Evolutionary conservation across 495 filamentous ascomycete species (phyloP), one percentile per base, ranked within the genome.

Genomic region (Penicillium atrosanguineum): DNA sequence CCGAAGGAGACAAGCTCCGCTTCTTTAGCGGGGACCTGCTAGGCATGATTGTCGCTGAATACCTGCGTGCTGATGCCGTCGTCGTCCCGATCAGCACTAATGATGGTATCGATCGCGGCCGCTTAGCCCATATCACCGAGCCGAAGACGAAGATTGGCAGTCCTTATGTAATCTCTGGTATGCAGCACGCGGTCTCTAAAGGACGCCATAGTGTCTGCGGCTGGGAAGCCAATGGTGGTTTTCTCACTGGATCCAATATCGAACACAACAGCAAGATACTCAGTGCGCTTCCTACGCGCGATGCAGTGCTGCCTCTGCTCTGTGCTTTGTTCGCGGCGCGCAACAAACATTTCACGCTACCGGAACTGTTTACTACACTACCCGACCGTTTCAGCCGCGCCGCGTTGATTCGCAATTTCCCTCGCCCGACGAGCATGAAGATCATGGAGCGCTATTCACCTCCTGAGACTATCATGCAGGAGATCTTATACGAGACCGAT

Each of bases 171-270:
- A 67, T 67, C 29, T 48, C 55, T n/a, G 64, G 64, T 15, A 64
- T 67, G 58, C 61, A 67, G 52, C 34, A 41, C 11, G 55, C 64
- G 6, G 45, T 56, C 20, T 15, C 44, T 6, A 62, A 60, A 44
- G 61, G 59, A 4, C 55, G 59, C 36, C 34, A 23, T 1, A 55
- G 54, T 15, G 59, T 67, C 20, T 55, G 52, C 38, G 64, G 64
- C 25, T 67, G 64, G 64, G 64, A 67, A 44, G 61, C 64, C 19
- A 67, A 67, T 20, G 64, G 64, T 16, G 64, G 64, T 7, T 67
- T 67, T 43, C 58, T 67, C 25, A 64, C 64, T 1, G 64, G 64
- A n/a, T 67, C 57, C 16, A 53, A 67, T 28, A 56, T 67, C 25
- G 48, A 64, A 19, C 44, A 34, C 15, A 42, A 64, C 38, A 56